Evolutionary conservation across 257 asterid species (phyloP).

Genomic region (Solanum tacnaense): DNA sequence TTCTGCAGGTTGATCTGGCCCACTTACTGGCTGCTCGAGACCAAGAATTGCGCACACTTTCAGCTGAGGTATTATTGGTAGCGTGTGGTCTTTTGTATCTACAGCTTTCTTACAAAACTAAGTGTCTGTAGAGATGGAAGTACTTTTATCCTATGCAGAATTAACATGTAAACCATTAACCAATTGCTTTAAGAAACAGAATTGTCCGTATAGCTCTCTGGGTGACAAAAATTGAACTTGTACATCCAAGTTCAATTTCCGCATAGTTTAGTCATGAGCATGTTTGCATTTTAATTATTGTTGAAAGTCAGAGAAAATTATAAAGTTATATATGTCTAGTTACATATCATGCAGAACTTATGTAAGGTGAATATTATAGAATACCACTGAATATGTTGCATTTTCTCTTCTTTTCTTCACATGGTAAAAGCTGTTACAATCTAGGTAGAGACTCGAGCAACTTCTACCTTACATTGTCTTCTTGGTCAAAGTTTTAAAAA

Average conservation of each 20-base stretch:
- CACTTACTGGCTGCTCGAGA: slow-evolving; percentile 93
- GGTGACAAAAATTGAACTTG: background rate
- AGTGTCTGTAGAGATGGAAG: background rate
- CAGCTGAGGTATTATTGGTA: slow-evolving; percentile 62
- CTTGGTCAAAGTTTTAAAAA: background rate
- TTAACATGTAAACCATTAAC: background rate
- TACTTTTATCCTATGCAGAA: background rate
- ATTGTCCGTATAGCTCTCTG: background rate
- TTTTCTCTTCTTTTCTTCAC: background rate
- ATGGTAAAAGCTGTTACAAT: background rate
- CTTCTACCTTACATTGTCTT: background rate
- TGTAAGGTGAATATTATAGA: background rate
- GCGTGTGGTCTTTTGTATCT: background rate
- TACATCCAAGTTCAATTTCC: background rate
- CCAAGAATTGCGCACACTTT: slow-evolving; percentile 88
- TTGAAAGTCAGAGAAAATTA: background rate
- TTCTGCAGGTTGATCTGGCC: slow-evolving; percentile 88
- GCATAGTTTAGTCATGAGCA: background rate
- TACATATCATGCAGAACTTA: background rate
- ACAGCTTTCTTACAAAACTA: background rate
- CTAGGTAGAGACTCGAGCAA: background rate
- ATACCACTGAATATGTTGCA: background rate
- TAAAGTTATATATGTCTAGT: background rate
- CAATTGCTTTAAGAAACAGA: background rate
- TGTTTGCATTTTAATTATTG: background rate